Conservation (phyloP, 2,329 filamentous ascomycete genomes). For the Xylaria sp. region DNA sequence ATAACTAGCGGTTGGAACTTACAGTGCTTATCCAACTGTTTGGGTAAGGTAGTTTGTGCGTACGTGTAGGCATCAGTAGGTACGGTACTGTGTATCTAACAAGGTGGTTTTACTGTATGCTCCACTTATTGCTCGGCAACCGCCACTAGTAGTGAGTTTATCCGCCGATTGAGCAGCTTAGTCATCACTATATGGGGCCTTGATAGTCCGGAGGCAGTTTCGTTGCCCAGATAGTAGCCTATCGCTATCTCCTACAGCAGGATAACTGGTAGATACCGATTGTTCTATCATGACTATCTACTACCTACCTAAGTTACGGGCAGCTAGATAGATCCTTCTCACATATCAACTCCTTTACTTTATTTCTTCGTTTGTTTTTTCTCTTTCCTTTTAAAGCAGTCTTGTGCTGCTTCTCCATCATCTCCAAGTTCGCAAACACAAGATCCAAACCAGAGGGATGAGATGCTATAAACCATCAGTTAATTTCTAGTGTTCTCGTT, state of each 20-base stretch:
- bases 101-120: not conserved
- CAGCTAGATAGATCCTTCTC: not conserved
- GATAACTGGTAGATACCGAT: constrained; percentile 13
- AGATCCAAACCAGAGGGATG: not conserved
- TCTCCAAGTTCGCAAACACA: not conserved
- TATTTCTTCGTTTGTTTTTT: not conserved
- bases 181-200: constrained; percentile 12
- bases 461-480: not conserved
- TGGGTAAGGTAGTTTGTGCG: not conserved
- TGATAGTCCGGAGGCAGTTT: not conserved
- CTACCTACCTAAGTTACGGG: not conserved
- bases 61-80: too few species aligned
- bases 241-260: not conserved
- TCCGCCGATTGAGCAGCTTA: constrained; percentile 28
- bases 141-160: constrained; percentile 3
- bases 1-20: too few species aligned
- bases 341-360: not conserved
- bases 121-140: not conserved
- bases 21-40: not conserved
- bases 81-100: not conserved
- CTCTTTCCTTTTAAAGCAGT: not conserved
- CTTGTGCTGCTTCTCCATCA: not conserved
- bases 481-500: not conserved
- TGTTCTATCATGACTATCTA: constrained; percentile 6
- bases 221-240: not conserved